Base-by-base conservation (phyloP, 495 filamentous ascomycete species). In the Apodospora peruviana region DNA sequence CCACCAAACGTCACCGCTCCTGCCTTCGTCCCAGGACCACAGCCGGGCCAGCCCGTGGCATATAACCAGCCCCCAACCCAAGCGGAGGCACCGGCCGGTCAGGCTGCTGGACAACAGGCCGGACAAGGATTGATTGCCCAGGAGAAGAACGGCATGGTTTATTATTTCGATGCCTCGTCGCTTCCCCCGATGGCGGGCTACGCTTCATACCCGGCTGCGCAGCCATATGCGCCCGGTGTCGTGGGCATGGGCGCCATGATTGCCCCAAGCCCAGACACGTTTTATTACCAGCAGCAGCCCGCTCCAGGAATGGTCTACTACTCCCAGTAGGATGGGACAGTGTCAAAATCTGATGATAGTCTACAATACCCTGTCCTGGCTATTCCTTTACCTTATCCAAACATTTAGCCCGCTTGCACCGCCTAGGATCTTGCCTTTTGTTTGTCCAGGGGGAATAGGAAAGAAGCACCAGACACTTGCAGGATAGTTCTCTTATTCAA, bases 121-220 rank as follows among this genome's bases (percentile, higher is more conserved):
- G 79, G 81, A 47, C 64, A 79, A 7, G 85, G 80, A 54, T 85
- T 88, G 22, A 86, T 97, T 41, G 88, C 90, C 2, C 91, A 96
- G 60, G 93, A 97, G 69, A 80, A 83, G 53, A 90, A 91, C 53
- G 93, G 94, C 40, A 96, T 91, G 73, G 90, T 95, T 3, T 97
- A 95, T 65, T 99, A 95, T 63, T 90, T 90, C 50, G 85, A 95
- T 58, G 76, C 86, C 24, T 76, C 83, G 9, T 86, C 93, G 63
- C 70, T 89, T 48, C 75, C 75, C 36, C 60, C 77, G 8, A 76
- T 81, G 49, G 66, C 75, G 23, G 64, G 62, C 2, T 78, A 76
- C 47, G 71, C 66, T 16, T 53, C 78, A 3, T 81, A 77, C 47
- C 68, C 72, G 18, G 55, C 73, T 24, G 54, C 73, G 21, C 82